Evolutionary conservation across 345 rosid species (phyloP), one percentile per base, ranked within the genome.

Genomic region (Boechera stricta): DNA sequence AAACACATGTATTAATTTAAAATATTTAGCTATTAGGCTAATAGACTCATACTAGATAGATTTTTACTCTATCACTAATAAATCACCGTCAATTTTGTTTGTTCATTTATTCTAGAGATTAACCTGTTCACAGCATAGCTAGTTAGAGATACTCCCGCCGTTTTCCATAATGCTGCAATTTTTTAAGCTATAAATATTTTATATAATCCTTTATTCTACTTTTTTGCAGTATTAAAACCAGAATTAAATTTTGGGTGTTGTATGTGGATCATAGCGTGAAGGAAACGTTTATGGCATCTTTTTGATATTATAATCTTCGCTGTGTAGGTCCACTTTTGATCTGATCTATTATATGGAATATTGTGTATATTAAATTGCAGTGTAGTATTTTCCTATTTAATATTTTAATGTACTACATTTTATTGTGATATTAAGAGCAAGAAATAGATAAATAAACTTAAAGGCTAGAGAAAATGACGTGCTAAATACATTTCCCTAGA

Each of bases 401-500:
- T 21, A 21, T 21, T 21, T 21, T 31, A 64, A 55, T 65, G 13
- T 10, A 16, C 15, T 33, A 56, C 21, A 32, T 53, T n/a, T 62
- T 52, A 29, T 63, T 12, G 28, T 24, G 28, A 73, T 64, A 64
- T 44, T 33, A 9, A 29, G 21, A 38, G 12, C 55, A 10, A 73
- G 44, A 64, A 24, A 26, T 26, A 45, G n/a, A 73, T 42, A 64
- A 33, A 26, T 26, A 45, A 16, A 16, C 16, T 16, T 16, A 16
- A 35, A 75, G 61, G 73, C 64, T 69, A 64, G 75, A 69, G 64
- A 62, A 76, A 69, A 13, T 62, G 63, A 76, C 80, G 57, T 41
- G 64, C 70, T 76, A 59, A 61, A 49, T 59, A 55, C 44, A 41
- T 10, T 75, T 18, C 18, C 52, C 44, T 11, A 18, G 29, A 60